Conservation (phyloP, 1,139 yeast species). For the Entelexis sorbosivorans region DNA sequence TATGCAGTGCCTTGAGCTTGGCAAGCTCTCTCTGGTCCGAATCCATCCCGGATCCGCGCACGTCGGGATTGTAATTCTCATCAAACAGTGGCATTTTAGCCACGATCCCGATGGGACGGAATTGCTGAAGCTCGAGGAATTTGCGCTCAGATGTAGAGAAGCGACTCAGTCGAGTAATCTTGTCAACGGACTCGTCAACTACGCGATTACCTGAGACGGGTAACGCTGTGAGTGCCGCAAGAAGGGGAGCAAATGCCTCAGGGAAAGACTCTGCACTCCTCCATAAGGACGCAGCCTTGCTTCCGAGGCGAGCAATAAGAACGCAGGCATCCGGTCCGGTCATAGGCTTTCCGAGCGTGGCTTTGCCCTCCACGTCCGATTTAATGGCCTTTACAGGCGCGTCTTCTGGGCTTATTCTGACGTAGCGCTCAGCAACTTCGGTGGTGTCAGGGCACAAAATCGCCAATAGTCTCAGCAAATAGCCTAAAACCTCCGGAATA, state of each 20-base stretch:
- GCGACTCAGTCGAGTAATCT: constrained; percentile 27
- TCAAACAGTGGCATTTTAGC: constrained; percentile 85
- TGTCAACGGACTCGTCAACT: constrained; percentile 4
- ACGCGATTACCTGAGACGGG: background rate
- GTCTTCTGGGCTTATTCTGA: constrained; percentile 10
- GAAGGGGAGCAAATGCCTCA: constrained; percentile 44
- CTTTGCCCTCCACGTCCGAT: background rate
- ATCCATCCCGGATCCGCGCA: constrained; percentile 80
- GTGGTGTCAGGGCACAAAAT: constrained; percentile 7
- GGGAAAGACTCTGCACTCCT: constrained; percentile 52
- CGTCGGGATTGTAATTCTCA: constrained; percentile 91
- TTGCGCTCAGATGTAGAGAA: constrained; percentile 44
- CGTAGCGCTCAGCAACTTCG: constrained; percentile 10
- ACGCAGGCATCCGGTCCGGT: constrained; percentile 10
- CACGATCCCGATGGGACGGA: constrained; percentile 73
- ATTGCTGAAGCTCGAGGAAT: constrained; percentile 80
- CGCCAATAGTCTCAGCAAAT: constrained; percentile 43
- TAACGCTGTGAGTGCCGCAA: constrained; percentile 9
- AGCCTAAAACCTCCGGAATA: constrained; percentile 64
- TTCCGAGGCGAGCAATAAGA: constrained; percentile 13
- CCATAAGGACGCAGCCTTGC: constrained; percentile 38
- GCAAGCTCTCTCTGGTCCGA: constrained; percentile 68
- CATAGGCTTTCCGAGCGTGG: constrained; percentile 1
- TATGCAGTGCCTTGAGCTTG: constrained; percentile 73
- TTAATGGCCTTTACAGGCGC: background rate